A percentile compares a stretch with the other conserved stretches of the same genome.
Evolutionary conservation across 2,329 filamentous ascomycete species (phyloP).

Genomic region (Verruconis gallopava): DNA sequence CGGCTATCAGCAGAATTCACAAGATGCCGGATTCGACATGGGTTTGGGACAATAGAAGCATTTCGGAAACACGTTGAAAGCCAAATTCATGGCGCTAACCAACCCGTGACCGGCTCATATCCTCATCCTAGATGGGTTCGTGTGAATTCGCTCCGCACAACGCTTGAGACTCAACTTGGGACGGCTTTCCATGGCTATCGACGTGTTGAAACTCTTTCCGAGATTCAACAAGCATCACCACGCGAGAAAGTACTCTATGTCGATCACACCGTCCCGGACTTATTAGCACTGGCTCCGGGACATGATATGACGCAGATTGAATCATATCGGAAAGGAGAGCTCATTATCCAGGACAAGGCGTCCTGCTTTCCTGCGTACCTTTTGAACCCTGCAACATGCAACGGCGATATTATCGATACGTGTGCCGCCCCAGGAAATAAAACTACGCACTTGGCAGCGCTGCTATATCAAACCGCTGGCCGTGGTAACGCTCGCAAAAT

Average conservation of each 20-base stretch:
- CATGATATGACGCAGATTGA: slow-evolving; percentile 58
- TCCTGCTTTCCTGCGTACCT: slow-evolving; percentile 94
- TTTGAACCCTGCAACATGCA: slow-evolving; percentile 51
- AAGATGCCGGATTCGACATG: slow-evolving; percentile 60
- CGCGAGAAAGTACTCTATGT: slow-evolving; percentile 46
- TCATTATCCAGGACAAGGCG: slow-evolving; percentile 93
- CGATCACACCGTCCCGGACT: slow-evolving; percentile 71
- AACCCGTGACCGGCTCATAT: slow-evolving; percentile 27
- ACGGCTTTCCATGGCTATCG: slow-evolving; percentile 58
- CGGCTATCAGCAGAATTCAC: slow-evolving; percentile 73
- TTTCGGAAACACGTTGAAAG: slow-evolving; percentile 48
- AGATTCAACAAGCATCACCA: slow-evolving; percentile 36
- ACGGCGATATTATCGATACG: slow-evolving; percentile 76
- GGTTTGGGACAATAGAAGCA: slow-evolving; percentile 53
- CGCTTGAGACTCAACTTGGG: slow-evolving; percentile 56
- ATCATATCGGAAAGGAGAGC: slow-evolving; percentile 61
- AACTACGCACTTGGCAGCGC: slow-evolving; percentile 80
- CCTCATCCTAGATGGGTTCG: slow-evolving; percentile 83
- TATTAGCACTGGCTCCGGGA: slow-evolving; percentile 63
- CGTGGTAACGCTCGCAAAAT: slow-evolving; percentile 34
- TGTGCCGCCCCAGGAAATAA: slow-evolving; percentile 96
- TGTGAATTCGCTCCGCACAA: slow-evolving; percentile 66
- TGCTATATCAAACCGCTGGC: slow-evolving; percentile 34
- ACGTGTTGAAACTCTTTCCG: slow-evolving; percentile 41
- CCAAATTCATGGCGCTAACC: slow-evolving; percentile 19